Base-by-base conservation (phyloP, 2,329 filamentous ascomycete species). In the Scopulariopsis brevicaulis region DNA sequence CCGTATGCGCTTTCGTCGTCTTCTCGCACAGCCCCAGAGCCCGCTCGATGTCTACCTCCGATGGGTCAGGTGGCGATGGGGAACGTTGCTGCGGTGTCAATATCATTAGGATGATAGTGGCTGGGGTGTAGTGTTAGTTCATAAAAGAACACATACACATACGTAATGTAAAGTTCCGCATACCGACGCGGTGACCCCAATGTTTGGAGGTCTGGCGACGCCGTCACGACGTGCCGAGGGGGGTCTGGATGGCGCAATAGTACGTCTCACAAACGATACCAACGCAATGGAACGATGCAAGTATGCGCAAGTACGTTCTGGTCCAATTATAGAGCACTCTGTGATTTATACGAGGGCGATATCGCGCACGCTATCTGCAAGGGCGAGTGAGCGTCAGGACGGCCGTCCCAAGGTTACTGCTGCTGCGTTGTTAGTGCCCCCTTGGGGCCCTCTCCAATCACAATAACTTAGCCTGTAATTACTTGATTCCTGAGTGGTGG, bases 1-100 rank as follows among this genome's bases (percentile, higher is more conserved):
- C 69, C 0, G 74, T 72, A 57, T 78, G 75, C 0, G 66, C 67
- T 34, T 74, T 73, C 32, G 75, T 67, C 0, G 73, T 74, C n/a
- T 63, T 66, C 57, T 74, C 71, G 58, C 77, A 78, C 15, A 77
- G 58, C 2, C 59, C 57, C 20, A 78, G 61, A 0, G 71, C 70
- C 14, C 58, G 62, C 0, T 61, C 56, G 4, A 75, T 54, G 22
- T 48, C 43, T 61, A 7, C 66, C 60, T 11, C 28, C 56, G 5
- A 59, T 61, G 1, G 60, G 12, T 20, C 24, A 11, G 46, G 32
- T 1, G 56, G 54, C 0, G 52, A n/a, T n/a, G n/a, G n/a, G n/a
- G n/a, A n/a, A n/a, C n/a, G n/a, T n/a, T n/a, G n/a, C n/a, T n/a
- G n/a, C n/a, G n/a, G n/a, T n/a, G n/a, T 66, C 43, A 72, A 71